These are phyloP conservation scores for Chrysanthemum seticuspe DNA, from an alignment of 129 eudicot species.

Conservation along the genomic window DNA sequence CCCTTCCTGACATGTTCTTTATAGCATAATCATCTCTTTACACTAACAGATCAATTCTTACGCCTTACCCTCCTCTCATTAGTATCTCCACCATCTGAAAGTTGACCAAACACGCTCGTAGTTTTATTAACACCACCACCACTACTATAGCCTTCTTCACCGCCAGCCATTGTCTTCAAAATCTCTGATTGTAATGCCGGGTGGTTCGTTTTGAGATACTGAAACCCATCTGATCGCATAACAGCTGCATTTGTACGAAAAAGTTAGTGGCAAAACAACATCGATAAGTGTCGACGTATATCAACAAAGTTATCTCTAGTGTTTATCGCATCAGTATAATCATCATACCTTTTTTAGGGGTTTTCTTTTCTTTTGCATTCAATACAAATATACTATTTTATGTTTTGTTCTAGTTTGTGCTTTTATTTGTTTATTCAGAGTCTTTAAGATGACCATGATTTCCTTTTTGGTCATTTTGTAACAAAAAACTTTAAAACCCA, in stretches of 20 bases:
- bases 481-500: background rate
- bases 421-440: too few relatives aligned
- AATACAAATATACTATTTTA: too few relatives aligned
- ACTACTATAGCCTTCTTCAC: conserved; percentile 76
- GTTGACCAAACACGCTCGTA: conserved; percentile 77
- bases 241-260: conserved; percentile 58
- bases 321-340: too few relatives aligned
- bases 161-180: conserved; percentile 75
- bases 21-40: conserved; percentile 6
- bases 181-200: conserved; percentile 82
- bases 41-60: conserved; percentile 46
- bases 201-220: conserved; percentile 65
- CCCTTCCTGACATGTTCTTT: too few relatives aligned
- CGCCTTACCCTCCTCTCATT: conserved; percentile 81
- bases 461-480: too few relatives aligned
- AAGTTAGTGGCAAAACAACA: background rate
- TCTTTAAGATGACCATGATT: too few relatives aligned
- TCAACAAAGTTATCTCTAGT: too few relatives aligned
- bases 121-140: conserved; percentile 81
- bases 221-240: conserved; percentile 86
- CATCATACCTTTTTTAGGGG: background rate
- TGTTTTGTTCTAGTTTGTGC: too few relatives aligned
- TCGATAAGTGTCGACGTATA: background rate
- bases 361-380: too few relatives aligned
- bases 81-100: conserved; percentile 83